These are phyloP conservation scores for Chalciporus sp. DNA, from an alignment of 1,284 basidiomycete genomes.

Conservation along the genomic window DNA sequence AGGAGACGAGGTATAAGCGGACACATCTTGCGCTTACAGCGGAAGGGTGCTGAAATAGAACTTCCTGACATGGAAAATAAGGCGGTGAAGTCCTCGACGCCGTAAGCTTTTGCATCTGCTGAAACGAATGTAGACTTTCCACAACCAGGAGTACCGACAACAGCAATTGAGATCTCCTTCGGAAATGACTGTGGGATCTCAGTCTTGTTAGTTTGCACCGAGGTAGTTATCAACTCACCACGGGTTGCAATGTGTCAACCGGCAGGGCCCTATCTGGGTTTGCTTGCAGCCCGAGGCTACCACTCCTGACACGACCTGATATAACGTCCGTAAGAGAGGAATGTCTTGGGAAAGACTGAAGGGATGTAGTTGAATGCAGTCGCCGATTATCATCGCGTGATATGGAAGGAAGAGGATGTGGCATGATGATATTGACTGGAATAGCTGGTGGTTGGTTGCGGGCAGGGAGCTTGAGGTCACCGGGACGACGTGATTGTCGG, in stretches of 20 bases:
- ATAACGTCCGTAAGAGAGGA: slow-evolving; percentile 27
- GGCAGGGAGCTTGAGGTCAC: slow-evolving; percentile 40
- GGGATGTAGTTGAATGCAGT: slow-evolving; percentile 44
- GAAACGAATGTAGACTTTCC: slow-evolving; percentile 73
- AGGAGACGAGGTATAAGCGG: slow-evolving; percentile 14
- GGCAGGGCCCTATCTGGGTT: slow-evolving; percentile 37
- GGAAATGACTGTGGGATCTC: slow-evolving; percentile 23
- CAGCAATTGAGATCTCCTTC: slow-evolving; percentile 55
- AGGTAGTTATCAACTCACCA: slow-evolving; percentile 31
- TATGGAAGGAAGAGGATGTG: slow-evolving; percentile 27
- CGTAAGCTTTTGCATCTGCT: slow-evolving; percentile 63
- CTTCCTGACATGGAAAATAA: slow-evolving; percentile 36
- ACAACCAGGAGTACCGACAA: slow-evolving; percentile 68
- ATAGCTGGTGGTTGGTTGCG: slow-evolving; percentile 34
- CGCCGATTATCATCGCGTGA: slow-evolving; percentile 42
- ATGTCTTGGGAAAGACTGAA: slow-evolving; percentile 43
- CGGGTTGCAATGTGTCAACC: slow-evolving; percentile 41
- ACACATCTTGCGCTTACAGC: slow-evolving; percentile 41
- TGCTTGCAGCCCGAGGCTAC: slow-evolving; percentile 51
- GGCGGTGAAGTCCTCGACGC: slow-evolving; percentile 31
- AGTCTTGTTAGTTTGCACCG: slow-evolving; percentile 22
- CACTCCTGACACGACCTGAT: slow-evolving; percentile 54
- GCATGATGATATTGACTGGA: slow-evolving; percentile 13
- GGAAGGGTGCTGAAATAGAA: slow-evolving; percentile 37
- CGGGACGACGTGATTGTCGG: slow-evolving; percentile 33